Conservation (phyloP, 2,329 filamentous ascomycete species). For the Fusarium fujikuroi region DNA sequence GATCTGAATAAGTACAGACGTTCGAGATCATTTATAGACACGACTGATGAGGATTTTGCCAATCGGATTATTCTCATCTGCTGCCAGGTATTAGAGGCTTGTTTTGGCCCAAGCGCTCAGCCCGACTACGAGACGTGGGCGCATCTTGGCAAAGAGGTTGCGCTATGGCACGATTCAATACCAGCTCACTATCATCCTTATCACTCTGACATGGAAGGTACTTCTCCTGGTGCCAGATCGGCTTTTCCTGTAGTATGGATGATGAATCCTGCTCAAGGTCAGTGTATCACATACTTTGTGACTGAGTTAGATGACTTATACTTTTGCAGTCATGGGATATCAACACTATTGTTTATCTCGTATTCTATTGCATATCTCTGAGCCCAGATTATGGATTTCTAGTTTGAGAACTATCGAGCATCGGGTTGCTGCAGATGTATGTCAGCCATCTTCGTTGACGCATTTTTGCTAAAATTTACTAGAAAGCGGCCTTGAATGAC, state of each 20-base stretch:
- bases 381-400: neutral
- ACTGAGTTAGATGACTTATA: accelerated
- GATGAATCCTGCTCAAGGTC: neutral
- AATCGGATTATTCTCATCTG: slow-evolving; percentile 45
- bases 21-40: slow-evolving; percentile 40
- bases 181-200: slow-evolving; percentile 11
- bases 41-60: slow-evolving; percentile 41
- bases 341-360: neutral
- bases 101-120: slow-evolving; percentile 47
- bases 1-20: slow-evolving; percentile 49
- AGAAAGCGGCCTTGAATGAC: neutral
- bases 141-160: slow-evolving; percentile 35
- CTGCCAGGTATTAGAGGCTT: slow-evolving; percentile 47
- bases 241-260: slow-evolving; percentile 34
- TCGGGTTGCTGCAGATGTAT: neutral
- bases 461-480: accelerated
- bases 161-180: slow-evolving; percentile 37
- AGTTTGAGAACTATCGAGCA: neutral
- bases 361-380: neutral
- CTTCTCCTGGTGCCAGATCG: slow-evolving; percentile 4
- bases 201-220: slow-evolving; percentile 14
- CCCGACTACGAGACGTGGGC: slow-evolving; percentile 36
- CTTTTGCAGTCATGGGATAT: neutral
- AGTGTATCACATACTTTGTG: accelerated
- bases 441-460: neutral